A percentile compares a stretch with the other conserved stretches of the same genome.
Conservation (phyloP, 2,329 filamentous ascomycete species). For the Immersiporthe knoxdaviesiana region DNA sequence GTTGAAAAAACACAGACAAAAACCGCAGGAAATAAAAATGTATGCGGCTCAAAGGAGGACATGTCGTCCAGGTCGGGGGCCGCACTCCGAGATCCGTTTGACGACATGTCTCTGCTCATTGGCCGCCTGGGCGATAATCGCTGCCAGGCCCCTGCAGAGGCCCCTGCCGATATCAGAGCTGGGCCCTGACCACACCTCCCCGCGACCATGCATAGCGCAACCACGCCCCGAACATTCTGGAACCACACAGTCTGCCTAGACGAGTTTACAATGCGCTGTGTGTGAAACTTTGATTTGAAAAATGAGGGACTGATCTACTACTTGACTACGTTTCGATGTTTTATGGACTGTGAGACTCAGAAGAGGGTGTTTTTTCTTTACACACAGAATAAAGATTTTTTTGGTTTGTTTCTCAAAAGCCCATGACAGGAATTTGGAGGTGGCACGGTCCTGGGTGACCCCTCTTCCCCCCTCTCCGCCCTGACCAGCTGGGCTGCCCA, state of each 20-base stretch:
- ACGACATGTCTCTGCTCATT: constrained; percentile 32
- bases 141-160: constrained; percentile 17
- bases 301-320: neutral
- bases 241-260: neutral
- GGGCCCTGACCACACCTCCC: constrained; percentile 20
- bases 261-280: neutral
- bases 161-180: constrained; percentile 34
- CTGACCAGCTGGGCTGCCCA: neutral
- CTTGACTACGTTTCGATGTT: neutral
- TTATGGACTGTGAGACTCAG: neutral
- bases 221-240: neutral
- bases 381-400: no score
- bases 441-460: neutral
- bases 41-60: constrained; percentile 29
- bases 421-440: neutral
- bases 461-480: neutral
- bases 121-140: constrained; percentile 21
- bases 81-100: constrained; percentile 26
- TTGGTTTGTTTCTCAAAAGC: no score
- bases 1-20: constrained; percentile 6
- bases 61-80: constrained; percentile 29
- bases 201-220: constrained; percentile 6
- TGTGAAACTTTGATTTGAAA: neutral
- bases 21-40: neutral
- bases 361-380: no score